Percentiles rank a stretch among this genome's conserved stretches.
Conservation (phyloP, 2,329 filamentous ascomycete genomes). For the Didymella arachidicola region DNA sequence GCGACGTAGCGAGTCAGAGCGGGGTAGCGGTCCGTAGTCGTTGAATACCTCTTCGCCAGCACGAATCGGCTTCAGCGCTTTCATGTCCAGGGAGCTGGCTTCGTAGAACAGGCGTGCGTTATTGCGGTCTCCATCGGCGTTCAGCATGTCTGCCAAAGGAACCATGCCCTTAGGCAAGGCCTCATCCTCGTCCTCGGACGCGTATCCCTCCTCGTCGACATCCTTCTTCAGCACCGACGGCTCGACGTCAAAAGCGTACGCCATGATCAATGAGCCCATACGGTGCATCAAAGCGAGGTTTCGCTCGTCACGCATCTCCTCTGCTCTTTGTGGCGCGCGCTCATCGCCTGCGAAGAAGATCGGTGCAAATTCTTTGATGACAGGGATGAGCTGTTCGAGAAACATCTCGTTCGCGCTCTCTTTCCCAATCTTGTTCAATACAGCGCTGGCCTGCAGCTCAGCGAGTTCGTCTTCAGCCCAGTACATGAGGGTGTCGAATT, state of each 20-base stretch:
- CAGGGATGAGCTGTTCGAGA: constrained; percentile 61
- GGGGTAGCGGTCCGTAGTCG: constrained; percentile 85
- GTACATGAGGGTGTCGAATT: constrained; percentile 89
- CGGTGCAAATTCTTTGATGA: constrained; percentile 54
- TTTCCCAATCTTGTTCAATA: constrained; percentile 79
- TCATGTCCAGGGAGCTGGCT: constrained; percentile 70
- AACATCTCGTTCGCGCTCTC: constrained; percentile 75
- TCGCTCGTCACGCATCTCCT: constrained; percentile 55
- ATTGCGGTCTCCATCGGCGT: constrained; percentile 82
- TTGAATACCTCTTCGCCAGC: constrained; percentile 83
- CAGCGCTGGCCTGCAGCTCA: constrained; percentile 77
- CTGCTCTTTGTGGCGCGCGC: constrained; percentile 39
- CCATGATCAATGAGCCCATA: constrained; percentile 91
- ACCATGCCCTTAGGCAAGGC: constrained; percentile 79
- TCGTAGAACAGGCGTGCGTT: constrained; percentile 74
- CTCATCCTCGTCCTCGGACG: constrained; percentile 58
- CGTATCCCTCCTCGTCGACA: constrained; percentile 63
- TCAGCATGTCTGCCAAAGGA: constrained; percentile 87
- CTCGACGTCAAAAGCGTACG: constrained; percentile 87
- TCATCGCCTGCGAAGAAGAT: constrained; percentile 52
- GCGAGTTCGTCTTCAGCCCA: constrained; percentile 76
- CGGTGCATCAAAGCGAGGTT: constrained; percentile 70
- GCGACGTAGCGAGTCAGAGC: constrained; percentile 80
- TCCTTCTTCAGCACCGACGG: constrained; percentile 56
- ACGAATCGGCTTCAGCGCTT: constrained; percentile 71